A percentile compares a stretch with the other conserved stretches of the same genome.
Conservation (phyloP, 305 asterid genomes). For the Fraxinus angustifolia region DNA sequence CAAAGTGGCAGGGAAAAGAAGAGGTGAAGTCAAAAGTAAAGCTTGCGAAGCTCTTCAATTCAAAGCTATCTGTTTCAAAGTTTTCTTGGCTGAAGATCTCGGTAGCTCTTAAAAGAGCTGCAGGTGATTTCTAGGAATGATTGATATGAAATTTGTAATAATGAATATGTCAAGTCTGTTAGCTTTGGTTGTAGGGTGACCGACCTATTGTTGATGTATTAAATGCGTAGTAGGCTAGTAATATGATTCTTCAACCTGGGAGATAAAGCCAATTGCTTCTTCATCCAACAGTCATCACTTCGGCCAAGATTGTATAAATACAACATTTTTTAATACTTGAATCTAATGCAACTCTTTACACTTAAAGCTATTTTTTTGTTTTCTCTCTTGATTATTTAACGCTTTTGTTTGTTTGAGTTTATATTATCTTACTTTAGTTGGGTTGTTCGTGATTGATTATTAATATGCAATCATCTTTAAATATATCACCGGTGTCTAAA, state of each 20-base stretch:
- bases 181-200: neutral
- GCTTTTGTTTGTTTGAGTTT: neutral
- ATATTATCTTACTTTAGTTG: neutral
- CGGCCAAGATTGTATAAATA: neutral
- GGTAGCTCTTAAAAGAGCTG: neutral
- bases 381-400: neutral
- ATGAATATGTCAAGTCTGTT: neutral
- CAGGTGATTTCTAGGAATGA: neutral
- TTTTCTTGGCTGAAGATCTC: neutral
- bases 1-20: neutral
- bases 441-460: neutral
- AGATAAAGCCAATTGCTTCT: neutral
- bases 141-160: neutral
- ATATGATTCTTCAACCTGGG: neutral
- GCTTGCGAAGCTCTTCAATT: neutral
- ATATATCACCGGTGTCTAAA: neutral
- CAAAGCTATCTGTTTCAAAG: neutral
- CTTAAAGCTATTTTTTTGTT: neutral
- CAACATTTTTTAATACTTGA: neutral
- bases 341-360: neutral
- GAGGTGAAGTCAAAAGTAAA: neutral
- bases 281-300: neutral
- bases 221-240: neutral
- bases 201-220: neutral
- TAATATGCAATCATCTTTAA: too few relatives aligned